phyloP scores from a whole-genome alignment of 129 eudicot genomes.

The Ambrosia artemisiifolia region DNA sequence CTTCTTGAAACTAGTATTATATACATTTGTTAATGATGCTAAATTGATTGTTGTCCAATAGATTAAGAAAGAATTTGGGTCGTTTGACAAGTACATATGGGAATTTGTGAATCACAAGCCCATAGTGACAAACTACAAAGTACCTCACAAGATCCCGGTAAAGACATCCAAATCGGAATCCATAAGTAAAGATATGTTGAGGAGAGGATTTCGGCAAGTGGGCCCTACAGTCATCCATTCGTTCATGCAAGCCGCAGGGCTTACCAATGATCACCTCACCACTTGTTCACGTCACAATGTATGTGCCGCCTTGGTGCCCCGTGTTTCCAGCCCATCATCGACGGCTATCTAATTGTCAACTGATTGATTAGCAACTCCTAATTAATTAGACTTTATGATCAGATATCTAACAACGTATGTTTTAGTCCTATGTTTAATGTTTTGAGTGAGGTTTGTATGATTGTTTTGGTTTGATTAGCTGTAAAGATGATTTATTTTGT shows the following conservation, averaged over 20 bases:
- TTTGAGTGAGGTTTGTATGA: slow-evolving; percentile 38
- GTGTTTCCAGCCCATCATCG: too few relatives aligned
- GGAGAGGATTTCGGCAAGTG: slow-evolving; percentile 76
- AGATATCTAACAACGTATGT: slow-evolving; percentile 30
- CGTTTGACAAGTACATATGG: slow-evolving; percentile 85
- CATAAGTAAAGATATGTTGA: slow-evolving; percentile 90
- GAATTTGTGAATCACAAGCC: slow-evolving; percentile 78
- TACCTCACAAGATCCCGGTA: slow-evolving; percentile 69
- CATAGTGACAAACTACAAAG: slow-evolving; percentile 54
- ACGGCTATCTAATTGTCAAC: too few relatives aligned
- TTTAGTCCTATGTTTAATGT: slow-evolving; percentile 4
- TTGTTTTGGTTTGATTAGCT: slow-evolving; percentile 17
- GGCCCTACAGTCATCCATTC: slow-evolving; percentile 88
- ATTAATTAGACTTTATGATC: slow-evolving; percentile 15
- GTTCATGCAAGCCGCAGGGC: slow-evolving; percentile 92
- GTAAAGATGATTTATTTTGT: slow-evolving; percentile 48
- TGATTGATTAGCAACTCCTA: too few relatives aligned
- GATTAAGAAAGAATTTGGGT: slow-evolving; percentile 59
- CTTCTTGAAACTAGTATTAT: too few relatives aligned
- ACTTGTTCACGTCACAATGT: slow-evolving; percentile 63
- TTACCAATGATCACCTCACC: slow-evolving; percentile 81
- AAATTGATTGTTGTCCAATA: slow-evolving; percentile 18
- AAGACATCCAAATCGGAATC: slow-evolving; percentile 87
- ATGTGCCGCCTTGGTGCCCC: slow-evolving; percentile 35
- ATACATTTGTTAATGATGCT: background rate